Base-by-base conservation (phyloP, 2,329 filamentous ascomycete species). In the Penicillium sp. region DNA sequence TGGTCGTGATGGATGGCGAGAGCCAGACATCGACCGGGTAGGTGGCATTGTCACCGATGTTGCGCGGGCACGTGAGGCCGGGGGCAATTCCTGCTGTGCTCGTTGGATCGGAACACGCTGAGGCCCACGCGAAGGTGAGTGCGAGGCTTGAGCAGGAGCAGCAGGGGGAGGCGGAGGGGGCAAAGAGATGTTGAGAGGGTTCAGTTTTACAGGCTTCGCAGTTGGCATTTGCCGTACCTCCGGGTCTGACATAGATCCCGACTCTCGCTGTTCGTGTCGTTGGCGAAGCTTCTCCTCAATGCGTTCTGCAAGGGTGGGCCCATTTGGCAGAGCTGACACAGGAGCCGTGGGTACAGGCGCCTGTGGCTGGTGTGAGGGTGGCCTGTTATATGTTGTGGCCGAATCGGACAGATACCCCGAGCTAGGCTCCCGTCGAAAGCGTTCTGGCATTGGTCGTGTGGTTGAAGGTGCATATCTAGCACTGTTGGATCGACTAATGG, bases 211-310 rank as follows among this genome's bases (percentile, higher is more conserved):
- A 31, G 59, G 54, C 37, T 57, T 62, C 21, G 21, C 42, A 19
- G 45, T 37, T 9, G 54, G 25, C 2, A 19, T 50, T 19, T 54
- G 19, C 12, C 46, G 58, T 31, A 54, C 40, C 25, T 66, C 62
- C 12, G 61, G 54, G 29, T 65, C 63, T 6, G 57, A 63, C 9
- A 58, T 27, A 29, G 55, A 52, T 8, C 56, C 62, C 31, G 60
- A 50, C 9, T 69, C 69, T 37, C 67, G 65, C 27, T 58, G 62
- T 43, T 72, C 67, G 35, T 70, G 70, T 46, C 71, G 67, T 33
- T 62, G 62, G 27, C 67, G 63, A 17, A 74, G 62, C 45, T 74
- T 75, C 59, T 73, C 71, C 45, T 74, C 71, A n/a, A 73, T 54
- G 35, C 70, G 65, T 50, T 73, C 70, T 6, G 72, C 71, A 45